These are phyloP conservation scores for Beauveria pseudobassiana DNA, from an alignment of 2,329 filamentous ascomycete species.

Conservation along the genomic window DNA sequence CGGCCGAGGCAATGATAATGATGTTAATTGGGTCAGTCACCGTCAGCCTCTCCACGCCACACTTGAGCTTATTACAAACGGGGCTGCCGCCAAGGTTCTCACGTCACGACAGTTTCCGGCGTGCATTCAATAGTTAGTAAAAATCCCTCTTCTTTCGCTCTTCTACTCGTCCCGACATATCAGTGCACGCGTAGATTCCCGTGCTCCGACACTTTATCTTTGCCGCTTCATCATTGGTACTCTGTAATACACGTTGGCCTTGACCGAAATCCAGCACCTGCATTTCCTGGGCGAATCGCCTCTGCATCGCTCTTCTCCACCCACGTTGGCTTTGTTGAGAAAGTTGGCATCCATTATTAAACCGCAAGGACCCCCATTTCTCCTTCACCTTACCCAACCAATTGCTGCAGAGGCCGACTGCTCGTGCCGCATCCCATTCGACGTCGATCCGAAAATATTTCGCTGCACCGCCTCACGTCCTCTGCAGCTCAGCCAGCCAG, in stretches of 20 bases:
- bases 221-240: not conserved
- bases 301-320: conserved; percentile 1
- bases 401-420: conserved; percentile 1
- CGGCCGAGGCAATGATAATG: not conserved
- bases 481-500: not conserved
- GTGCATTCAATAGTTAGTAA: not conserved
- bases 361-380: conserved; percentile 3
- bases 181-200: too few relatives aligned
- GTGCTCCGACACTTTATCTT: not conserved
- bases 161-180: not conserved
- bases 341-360: not conserved
- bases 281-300: not conserved
- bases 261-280: not conserved
- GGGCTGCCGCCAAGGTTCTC: conserved; percentile 10
- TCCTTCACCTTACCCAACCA: conserved; percentile 8
- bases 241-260: too few relatives aligned
- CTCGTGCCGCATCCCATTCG: conserved; percentile 3
- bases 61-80: not conserved
- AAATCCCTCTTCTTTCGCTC: not conserved
- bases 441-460: conserved; percentile 11
- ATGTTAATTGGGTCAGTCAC: not conserved
- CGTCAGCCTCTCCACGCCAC: not conserved
- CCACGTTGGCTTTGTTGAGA: conserved; percentile 8
- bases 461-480: not conserved
- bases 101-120: conserved; percentile 6